Base-by-base conservation (phyloP, 305 asterid genomes). In the Rubia tinctorum region DNA sequence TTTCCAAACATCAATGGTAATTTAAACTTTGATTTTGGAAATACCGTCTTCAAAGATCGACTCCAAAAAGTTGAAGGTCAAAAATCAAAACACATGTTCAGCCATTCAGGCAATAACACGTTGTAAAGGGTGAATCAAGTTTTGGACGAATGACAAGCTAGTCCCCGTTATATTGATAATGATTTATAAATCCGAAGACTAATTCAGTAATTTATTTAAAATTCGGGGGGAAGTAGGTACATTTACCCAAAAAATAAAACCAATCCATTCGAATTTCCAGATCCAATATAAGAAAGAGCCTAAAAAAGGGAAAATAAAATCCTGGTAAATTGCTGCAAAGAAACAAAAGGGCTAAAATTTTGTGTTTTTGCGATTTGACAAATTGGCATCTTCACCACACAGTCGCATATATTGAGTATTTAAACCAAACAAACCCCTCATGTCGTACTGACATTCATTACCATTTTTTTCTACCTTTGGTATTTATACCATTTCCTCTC, bases 401-500 rank as follows among this genome's bases (percentile, higher is more conserved):
- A 53, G 39, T 34, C 60, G 60, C 60, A 25, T 61, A 49, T 49
- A 49, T 61, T 23, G 25, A 71, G n/a, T 44, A 68, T 62, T 72
- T 15, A 30, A 40, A 42, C 25, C 45, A 66, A 66, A 12, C 27
- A 66, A 66, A 66, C 15, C 63, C 63, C 63, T 78, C 75, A 73
- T 78, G 75, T 49, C 71, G 47, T 60, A 40, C 74, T 76, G 44
- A 66, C 56, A 69, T 69, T 69, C 44, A 40, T 68, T 65, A 20
- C 60, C 72, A 37, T 20, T 69, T 66, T 66, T 25, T 69, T 76
- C 79, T 60, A 22, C 60, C 60, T 55, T 55, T 55, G 0, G 60
- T 71, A 20, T 39, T 79, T 56, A 61, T 83, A 69, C 66, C 83
- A 86, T 84, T 87, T 87, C 77, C 83, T 77, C 34, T n/a, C 20